These are phyloP conservation scores for Hanseniaspora lachancei DNA, from an alignment of 805 yeast species.

Conservation along the genomic window DNA sequence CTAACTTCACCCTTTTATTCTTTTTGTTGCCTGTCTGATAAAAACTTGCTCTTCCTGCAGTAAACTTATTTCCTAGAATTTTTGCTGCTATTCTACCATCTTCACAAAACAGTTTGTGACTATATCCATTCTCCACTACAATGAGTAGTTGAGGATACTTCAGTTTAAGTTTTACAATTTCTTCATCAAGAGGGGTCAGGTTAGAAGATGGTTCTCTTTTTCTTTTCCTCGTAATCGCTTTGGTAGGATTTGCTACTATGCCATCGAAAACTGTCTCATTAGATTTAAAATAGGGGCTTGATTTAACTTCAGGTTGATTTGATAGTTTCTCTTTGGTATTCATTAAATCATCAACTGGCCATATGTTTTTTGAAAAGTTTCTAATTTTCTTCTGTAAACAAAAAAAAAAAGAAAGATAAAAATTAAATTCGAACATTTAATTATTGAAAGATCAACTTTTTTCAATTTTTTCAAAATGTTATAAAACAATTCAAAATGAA, in stretches of 20 bases:
- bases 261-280: background rate
- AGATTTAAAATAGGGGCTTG: background rate
- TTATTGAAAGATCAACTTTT: too few species aligned
- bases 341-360: background rate
- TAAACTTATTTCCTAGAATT: conserved; percentile 53
- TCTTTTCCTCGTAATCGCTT: background rate
- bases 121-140: conserved; percentile 83
- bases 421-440: too few species aligned
- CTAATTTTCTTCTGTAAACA: background rate
- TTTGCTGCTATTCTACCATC: conserved; percentile 66
- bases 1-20: background rate
- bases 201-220: background rate
- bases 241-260: conserved; percentile 7
- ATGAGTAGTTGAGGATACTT: conserved; percentile 53
- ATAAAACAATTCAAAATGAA: too few species aligned
- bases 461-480: too few species aligned
- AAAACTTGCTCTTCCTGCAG: conserved; percentile 47
- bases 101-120: conserved; percentile 71
- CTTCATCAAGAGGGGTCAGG: conserved; percentile 70
- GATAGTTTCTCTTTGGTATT: background rate
- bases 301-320: background rate
- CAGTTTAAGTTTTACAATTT: conserved; percentile 52
- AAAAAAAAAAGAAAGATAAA: background rate
- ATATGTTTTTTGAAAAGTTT: background rate
- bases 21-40: conserved; percentile 32